phyloP scores from a whole-genome alignment of 2,329 filamentous ascomycete species.

The Cordyceps javanica region DNA sequence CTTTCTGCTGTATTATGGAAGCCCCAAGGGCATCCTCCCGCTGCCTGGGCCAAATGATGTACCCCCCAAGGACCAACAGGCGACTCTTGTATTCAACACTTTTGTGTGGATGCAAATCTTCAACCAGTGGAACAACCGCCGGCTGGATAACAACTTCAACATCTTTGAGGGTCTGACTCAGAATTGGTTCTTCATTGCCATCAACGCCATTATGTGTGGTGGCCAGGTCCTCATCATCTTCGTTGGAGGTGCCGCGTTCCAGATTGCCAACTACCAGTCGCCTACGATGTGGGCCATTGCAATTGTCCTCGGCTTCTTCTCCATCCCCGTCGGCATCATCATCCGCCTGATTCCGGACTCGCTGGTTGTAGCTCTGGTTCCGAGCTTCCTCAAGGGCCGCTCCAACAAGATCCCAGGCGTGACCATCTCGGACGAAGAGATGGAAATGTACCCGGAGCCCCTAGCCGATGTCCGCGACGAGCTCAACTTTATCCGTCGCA shows the following conservation, averaged over 20 bases:
- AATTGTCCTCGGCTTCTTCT: constrained; percentile 75
- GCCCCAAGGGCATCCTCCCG: constrained; percentile 34
- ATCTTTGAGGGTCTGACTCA: constrained; percentile 82
- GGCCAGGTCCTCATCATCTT: constrained; percentile 88
- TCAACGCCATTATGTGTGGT: constrained; percentile 81
- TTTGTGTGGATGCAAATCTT: constrained; percentile 99
- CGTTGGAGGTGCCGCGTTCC: constrained; percentile 76
- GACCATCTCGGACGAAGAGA: constrained; percentile 61
- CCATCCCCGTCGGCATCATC: constrained; percentile 73
- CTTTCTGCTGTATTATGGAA: constrained; percentile 75
- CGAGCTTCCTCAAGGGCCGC: constrained; percentile 46
- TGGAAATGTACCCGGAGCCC: constrained; percentile 63
- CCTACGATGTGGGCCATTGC: constrained; percentile 83
- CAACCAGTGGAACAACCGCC: constrained; percentile 95
- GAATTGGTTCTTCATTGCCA: constrained; percentile 85
- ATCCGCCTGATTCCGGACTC: constrained; percentile 80
- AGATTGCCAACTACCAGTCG: constrained; percentile 58
- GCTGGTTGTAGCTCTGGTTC: constrained; percentile 47
- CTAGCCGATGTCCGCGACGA: constrained; percentile 73
- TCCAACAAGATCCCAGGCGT: constrained; percentile 44
- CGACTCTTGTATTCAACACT: constrained; percentile 90
- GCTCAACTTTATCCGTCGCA: constrained; percentile 69
- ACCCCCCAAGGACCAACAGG: constrained; percentile 42
- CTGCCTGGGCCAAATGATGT: constrained; percentile 45
- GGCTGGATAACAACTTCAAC: constrained; percentile 91